Base-by-base conservation (phyloP, 73 alveolate species). In the Paramecium primaurelia region DNA sequence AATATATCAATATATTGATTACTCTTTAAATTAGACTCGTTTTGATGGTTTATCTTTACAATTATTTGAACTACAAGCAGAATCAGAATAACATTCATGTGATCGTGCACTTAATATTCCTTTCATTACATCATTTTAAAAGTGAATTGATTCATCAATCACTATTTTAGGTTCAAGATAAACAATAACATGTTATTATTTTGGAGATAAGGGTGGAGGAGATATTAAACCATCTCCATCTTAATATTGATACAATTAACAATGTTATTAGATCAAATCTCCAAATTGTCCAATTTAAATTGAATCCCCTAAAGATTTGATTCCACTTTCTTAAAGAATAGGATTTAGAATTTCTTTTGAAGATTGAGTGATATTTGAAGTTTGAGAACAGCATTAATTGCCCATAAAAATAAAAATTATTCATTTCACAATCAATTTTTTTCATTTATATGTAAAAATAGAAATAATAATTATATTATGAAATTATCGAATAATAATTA, bases 381-480 rank as follows among this genome's bases (percentile, higher is more conserved):
- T 64, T 64, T 64, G 84, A 64, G 84, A 64, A 64, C 84, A 64
- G 47, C 84, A 64, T 64, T 64, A 34, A 64, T 64, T 64, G 84
- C 84, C 84, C 84, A 64, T 64, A 28, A 28, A 32, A 64, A 34
- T 28, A 28, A 32, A 64, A 64, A 32, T 64, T 25, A 32, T 64
- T 32, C 47, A 64, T 64, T 28, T 34, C 12, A 40, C 49, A 40
- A 40, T 40, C 8, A 34, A 4, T 40, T 40, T 40, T 40, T 40
- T 40, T 7, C 2, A 40, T 10, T 0, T 0, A 40, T 40, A 40
- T 40, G 16, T 40, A 40, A 40, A 40, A 40, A 40, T 40, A 40
- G 49, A 8, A 40, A 0, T 5, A n/a, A 40, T 5, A 40, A 7
- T 38, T 40, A 40, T 0, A 40, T 40, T 0, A 5, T 8, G 5